A percentile compares a stretch with the other conserved stretches of the same genome.
These are phyloP conservation scores for Juglanconis oblonga DNA, from an alignment of 2,329 filamentous ascomycete genomes.

Conservation along the genomic window DNA sequence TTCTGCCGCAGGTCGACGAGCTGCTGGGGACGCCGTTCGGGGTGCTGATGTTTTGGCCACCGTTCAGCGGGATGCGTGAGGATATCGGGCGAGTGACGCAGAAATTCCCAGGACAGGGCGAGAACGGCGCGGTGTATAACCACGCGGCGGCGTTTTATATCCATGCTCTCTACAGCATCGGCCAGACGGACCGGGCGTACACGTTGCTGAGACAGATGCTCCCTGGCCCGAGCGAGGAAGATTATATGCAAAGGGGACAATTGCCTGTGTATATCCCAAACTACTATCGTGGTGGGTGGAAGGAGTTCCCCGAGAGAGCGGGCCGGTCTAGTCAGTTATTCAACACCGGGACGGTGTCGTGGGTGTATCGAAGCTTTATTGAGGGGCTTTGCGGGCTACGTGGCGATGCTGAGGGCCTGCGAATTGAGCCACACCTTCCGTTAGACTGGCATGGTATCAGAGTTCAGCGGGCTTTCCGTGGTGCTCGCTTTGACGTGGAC, in stretches of 20 bases:
- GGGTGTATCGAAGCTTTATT: conserved; percentile 54
- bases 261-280: conserved; percentile 57
- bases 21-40: conserved; percentile 54
- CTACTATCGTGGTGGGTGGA: conserved; percentile 54
- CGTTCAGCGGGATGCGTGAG: conserved; percentile 54
- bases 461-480: conserved; percentile 47
- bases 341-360: conserved; percentile 56
- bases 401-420: conserved; percentile 45
- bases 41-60: conserved; percentile 53
- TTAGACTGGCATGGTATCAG: conserved; percentile 46
- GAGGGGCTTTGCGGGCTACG: conserved; percentile 53
- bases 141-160: conserved; percentile 55
- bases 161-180: conserved; percentile 50
- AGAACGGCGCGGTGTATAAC: conserved; percentile 58
- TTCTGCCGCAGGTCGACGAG: conserved; percentile 47
- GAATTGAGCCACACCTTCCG: conserved; percentile 49
- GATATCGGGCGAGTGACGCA: conserved; percentile 57
- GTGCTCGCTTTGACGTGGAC: conserved; percentile 45
- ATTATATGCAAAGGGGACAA: conserved; percentile 52
- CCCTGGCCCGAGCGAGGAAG: conserved; percentile 48
- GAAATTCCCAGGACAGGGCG: conserved; percentile 55
- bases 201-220: conserved; percentile 50
- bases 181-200: conserved; percentile 48
- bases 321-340: conserved; percentile 56
- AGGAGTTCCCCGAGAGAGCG: conserved; percentile 47